phyloP scores from a whole-genome alignment of 495 filamentous ascomycete species.

The Podospora anserina region DNA sequence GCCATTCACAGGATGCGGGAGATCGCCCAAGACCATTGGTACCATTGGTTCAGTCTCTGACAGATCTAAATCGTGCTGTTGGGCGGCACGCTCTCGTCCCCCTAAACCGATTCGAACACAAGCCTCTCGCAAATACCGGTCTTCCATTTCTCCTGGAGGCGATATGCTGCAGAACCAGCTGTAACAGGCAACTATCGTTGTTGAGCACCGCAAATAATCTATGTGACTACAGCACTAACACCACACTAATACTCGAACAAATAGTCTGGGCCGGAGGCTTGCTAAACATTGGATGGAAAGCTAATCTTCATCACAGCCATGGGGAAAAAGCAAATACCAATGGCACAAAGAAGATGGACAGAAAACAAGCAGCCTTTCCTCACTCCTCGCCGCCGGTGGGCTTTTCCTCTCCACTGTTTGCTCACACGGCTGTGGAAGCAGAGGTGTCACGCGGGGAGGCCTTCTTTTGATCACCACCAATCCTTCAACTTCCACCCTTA shows the following conservation, averaged over 20 bases:
- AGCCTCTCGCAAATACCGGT: background rate
- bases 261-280: background rate
- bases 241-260: background rate
- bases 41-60: background rate
- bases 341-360: background rate
- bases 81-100: background rate
- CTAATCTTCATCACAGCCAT: background rate
- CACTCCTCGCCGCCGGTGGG: background rate
- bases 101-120: background rate
- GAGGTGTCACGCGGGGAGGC: background rate
- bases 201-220: background rate
- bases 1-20: background rate
- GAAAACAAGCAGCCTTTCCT: background rate
- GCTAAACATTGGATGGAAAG: background rate
- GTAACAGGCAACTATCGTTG: background rate
- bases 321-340: background rate
- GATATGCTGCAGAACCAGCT: background rate
- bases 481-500: background rate
- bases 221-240: background rate
- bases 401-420: constrained; percentile 3
- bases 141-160: background rate
- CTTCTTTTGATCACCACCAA: background rate
- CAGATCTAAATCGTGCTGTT: background rate
- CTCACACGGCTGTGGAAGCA: constrained; percentile 1
- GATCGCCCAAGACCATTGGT: background rate